Evolutionary conservation across 257 asterid genomes (phyloP).

Genomic region (Avicennia marina): DNA sequence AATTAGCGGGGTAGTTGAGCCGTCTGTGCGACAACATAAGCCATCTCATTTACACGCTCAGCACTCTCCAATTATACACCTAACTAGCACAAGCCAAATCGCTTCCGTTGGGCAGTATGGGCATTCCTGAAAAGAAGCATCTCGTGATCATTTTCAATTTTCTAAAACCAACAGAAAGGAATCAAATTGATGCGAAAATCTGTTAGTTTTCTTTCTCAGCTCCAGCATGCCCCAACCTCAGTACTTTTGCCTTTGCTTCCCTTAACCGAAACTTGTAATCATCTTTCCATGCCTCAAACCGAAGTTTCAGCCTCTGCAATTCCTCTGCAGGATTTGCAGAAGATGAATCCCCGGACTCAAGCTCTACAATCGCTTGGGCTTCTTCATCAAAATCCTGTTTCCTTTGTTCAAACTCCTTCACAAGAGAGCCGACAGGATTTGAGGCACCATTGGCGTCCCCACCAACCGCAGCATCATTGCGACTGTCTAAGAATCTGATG

Average conservation of each 20-base stretch:
- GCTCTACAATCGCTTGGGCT: constrained; percentile 48
- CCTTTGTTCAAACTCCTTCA: constrained; percentile 63
- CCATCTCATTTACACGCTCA: too few relatives aligned
- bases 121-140: constrained; percentile 24
- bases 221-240: constrained; percentile 42
- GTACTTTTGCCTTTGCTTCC: constrained; percentile 51
- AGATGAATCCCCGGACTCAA: constrained; percentile 38
- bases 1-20: too few relatives aligned
- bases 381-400: constrained; percentile 54
- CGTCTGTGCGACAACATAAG: too few relatives aligned
- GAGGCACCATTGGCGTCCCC: constrained; percentile 42
- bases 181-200: constrained; percentile 15
- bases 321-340: constrained; percentile 42
- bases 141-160: constrained; percentile 14
- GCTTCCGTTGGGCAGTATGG: constrained; percentile 13
- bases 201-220: constrained; percentile 53
- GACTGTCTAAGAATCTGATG: constrained; percentile 25
- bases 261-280: constrained; percentile 64
- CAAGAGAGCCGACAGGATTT: constrained; percentile 48
- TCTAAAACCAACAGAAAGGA: background rate
- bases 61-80: constrained; percentile 9
- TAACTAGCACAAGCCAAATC: constrained; percentile 19
- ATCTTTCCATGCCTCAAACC: constrained; percentile 69
- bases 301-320: constrained; percentile 49
- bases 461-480: constrained; percentile 17